Conservation (phyloP, 2,329 filamentous ascomycete species). For the Dactylellina drechsleri region DNA sequence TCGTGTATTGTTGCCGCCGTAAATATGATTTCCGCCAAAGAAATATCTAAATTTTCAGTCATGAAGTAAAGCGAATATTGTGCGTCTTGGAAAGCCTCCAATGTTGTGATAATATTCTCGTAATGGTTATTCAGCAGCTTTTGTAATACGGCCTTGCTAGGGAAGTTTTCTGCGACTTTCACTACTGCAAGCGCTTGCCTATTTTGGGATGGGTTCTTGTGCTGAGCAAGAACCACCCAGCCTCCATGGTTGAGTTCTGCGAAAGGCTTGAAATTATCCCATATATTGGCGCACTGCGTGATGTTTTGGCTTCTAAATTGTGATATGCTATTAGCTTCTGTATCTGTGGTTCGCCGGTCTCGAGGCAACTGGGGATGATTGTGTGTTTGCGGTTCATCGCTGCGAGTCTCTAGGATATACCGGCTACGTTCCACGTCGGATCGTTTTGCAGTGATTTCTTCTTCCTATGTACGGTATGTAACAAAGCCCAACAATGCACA, state of each 20-base stretch:
- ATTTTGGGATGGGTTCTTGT: not conserved
- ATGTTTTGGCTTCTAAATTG: not conserved
- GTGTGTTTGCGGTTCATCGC: no score
- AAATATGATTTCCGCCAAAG: constrained; percentile 3
- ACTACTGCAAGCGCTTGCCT: not conserved
- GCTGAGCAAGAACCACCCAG: not conserved
- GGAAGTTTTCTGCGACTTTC: not conserved
- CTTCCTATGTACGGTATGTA: no score
- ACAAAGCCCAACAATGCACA: no score
- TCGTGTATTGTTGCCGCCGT: constrained; percentile 1
- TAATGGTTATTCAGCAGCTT: constrained; percentile 3
- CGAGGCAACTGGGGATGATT: no score
- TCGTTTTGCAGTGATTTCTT: no score
- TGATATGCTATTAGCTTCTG: no score
- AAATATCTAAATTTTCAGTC: not conserved
- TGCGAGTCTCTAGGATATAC: no score
- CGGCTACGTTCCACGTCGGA: no score
- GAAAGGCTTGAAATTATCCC: constrained; percentile 1
- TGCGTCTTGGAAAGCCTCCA: not conserved
- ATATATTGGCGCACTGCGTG: not conserved
- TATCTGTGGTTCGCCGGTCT: no score
- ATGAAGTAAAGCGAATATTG: not conserved
- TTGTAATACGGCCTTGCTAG: not conserved
- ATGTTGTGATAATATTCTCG: not conserved
- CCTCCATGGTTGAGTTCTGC: constrained; percentile 2